Conservation (phyloP, 2,329 filamentous ascomycete species). For the Westerdykella ornata region DNA sequence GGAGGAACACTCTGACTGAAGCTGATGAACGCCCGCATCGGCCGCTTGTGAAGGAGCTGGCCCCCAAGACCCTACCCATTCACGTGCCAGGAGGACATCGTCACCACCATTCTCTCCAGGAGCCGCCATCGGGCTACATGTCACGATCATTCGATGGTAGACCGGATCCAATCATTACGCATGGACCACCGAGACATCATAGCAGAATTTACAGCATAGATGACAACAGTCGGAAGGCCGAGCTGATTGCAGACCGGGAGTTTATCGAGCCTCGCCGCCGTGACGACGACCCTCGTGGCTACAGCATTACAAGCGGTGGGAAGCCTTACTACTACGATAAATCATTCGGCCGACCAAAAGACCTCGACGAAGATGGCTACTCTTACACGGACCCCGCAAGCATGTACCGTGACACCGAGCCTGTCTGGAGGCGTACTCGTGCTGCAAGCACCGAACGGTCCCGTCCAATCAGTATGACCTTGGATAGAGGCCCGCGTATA, state of each 20-base stretch:
- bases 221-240: constrained; percentile 36
- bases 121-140: constrained; percentile 40
- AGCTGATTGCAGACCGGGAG: constrained; percentile 35
- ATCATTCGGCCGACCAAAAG: constrained; percentile 22
- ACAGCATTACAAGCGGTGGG: constrained; percentile 27
- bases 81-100: constrained; percentile 18
- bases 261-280: constrained; percentile 30
- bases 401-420: constrained; percentile 48
- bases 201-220: constrained; percentile 47
- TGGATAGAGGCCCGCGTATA: constrained; percentile 33
- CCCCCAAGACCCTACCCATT: constrained; percentile 24
- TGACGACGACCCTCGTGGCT: constrained; percentile 18
- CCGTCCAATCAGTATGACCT: constrained; percentile 42
- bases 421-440: constrained; percentile 41
- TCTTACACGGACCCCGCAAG: constrained; percentile 47
- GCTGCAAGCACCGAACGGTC: constrained; percentile 43
- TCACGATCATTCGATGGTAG: constrained; percentile 30
- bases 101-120: constrained; percentile 12
- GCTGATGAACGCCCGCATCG: constrained; percentile 29
- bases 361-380: constrained; percentile 40
- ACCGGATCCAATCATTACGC: constrained; percentile 36
- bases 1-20: constrained; percentile 41
- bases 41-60: constrained; percentile 34
- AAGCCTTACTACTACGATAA: constrained; percentile 28
- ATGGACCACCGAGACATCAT: constrained; percentile 32